These are phyloP conservation scores for Elsinoe necatrix DNA, from an alignment of 2,329 filamentous ascomycete species.

Conservation along the genomic window DNA sequence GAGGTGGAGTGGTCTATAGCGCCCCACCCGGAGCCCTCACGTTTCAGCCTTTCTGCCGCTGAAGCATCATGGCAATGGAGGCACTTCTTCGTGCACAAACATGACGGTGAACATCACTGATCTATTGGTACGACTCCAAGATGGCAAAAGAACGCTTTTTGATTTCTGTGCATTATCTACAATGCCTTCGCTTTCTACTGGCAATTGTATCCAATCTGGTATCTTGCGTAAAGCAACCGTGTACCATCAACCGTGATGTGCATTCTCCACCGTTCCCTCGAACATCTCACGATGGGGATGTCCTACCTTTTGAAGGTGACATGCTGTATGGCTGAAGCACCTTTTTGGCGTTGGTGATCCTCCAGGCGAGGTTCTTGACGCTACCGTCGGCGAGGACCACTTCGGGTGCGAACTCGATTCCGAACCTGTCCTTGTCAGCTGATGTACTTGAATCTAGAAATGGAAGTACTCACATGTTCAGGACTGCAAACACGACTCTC, in stretches of 20 bases:
- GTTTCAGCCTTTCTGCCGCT: neutral
- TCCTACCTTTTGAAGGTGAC: slow-evolving; percentile 34
- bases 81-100: no score
- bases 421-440: slow-evolving; percentile 49
- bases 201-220: neutral
- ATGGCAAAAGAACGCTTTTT: neutral
- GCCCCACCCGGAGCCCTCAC: no score
- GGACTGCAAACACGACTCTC: slow-evolving; percentile 85
- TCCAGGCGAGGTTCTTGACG: slow-evolving; percentile 83
- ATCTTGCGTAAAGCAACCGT: slow-evolving; percentile 2
- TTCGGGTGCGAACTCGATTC: slow-evolving; percentile 86
- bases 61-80: no score
- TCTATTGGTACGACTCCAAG: neutral
- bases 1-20: no score
- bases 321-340: slow-evolving; percentile 59
- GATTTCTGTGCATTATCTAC: slow-evolving; percentile 4
- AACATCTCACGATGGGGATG: slow-evolving; percentile 22
- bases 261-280: neutral
- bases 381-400: slow-evolving; percentile 90
- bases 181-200: slow-evolving; percentile 2
- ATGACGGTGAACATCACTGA: neutral
- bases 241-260: neutral
- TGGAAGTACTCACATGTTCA: slow-evolving; percentile 63
- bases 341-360: slow-evolving; percentile 91
- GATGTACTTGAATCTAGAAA: neutral